These are phyloP conservation scores for Herpetospermum pedunculosum DNA, from an alignment of 306 rosid species.

Conservation along the genomic window DNA sequence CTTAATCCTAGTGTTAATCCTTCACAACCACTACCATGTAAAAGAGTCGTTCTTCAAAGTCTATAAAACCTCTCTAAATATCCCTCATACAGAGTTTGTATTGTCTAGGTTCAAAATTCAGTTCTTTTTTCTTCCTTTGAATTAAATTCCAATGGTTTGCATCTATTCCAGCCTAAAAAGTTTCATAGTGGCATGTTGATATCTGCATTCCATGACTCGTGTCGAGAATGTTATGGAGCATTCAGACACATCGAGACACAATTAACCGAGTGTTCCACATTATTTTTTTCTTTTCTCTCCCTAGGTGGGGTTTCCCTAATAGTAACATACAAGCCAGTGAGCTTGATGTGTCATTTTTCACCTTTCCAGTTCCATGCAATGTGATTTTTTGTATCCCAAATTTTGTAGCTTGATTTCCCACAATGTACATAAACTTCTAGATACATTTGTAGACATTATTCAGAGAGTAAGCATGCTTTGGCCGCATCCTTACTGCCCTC, in stretches of 20 bases:
- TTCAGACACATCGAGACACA: conserved; percentile 43
- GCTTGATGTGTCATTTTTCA: conserved; percentile 68
- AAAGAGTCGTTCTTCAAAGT: conserved; percentile 86
- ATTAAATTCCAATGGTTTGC: conserved; percentile 36
- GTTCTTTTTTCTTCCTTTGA: conserved; percentile 25
- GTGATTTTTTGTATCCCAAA: conserved; percentile 55
- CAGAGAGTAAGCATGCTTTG: conserved; percentile 73
- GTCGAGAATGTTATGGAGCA: conserved; percentile 59
- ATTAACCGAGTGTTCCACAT: conserved; percentile 35
- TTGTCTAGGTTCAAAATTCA: conserved; percentile 18
- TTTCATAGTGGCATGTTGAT: conserved; percentile 48
- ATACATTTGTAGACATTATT: conserved; percentile 36
- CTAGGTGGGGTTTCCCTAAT: conserved; percentile 5
- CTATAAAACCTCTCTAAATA: conserved; percentile 38
- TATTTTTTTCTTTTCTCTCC: conserved; percentile 22
- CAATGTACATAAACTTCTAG: conserved; percentile 60
- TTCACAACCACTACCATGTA: conserved; percentile 83
- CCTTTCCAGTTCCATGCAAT: conserved; percentile 28
- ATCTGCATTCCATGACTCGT: conserved; percentile 32
- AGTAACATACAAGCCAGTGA: conserved; percentile 22
- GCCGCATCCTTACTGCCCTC: conserved; percentile 50
- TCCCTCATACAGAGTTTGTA: conserved; percentile 19
- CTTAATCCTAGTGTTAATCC: conserved; percentile 35
- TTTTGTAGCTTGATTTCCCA: conserved; percentile 53
- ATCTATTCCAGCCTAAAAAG: conserved; percentile 64